phyloP scores from a whole-genome alignment of 257 asterid genomes.

The Nyctanthes arbortristis region DNA sequence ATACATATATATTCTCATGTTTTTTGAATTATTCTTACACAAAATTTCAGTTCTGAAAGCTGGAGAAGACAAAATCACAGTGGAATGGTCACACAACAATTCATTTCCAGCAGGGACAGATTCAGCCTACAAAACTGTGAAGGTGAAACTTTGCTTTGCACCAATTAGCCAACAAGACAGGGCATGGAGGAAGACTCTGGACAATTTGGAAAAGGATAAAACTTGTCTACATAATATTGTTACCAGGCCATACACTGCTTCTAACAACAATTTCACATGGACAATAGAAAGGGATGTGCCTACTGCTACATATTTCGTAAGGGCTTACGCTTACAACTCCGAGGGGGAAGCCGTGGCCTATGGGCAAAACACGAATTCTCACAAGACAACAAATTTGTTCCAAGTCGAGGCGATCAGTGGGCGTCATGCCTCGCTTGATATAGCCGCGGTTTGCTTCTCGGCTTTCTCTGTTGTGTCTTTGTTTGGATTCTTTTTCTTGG shows the following conservation, averaged over 20 bases:
- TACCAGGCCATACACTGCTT: constrained; percentile 22
- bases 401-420: constrained; percentile 36
- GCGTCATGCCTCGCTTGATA: constrained; percentile 36
- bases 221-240: constrained; percentile 44
- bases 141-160: constrained; percentile 41
- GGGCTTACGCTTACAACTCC: constrained; percentile 32
- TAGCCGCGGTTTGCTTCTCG: constrained; percentile 46
- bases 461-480: constrained; percentile 45
- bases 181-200: constrained; percentile 50
- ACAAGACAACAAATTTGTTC: constrained; percentile 12
- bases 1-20: too few species aligned
- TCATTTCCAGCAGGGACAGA: constrained; percentile 28
- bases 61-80: constrained; percentile 36
- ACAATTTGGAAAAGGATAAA: constrained; percentile 37
- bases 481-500: constrained; percentile 40
- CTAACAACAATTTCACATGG: too few species aligned
- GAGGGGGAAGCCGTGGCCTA: constrained; percentile 23
- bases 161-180: constrained; percentile 49
- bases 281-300: constrained; percentile 38
- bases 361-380: constrained; percentile 36
- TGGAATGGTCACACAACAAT: constrained; percentile 37
- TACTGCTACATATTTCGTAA: constrained; percentile 34
- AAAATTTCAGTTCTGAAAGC: constrained; percentile 36
- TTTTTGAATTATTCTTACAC: too few species aligned
- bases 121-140: constrained; percentile 31